These are phyloP conservation scores for Candida sonorensis DNA, from an alignment of 805 yeast species.

Conservation along the genomic window DNA sequence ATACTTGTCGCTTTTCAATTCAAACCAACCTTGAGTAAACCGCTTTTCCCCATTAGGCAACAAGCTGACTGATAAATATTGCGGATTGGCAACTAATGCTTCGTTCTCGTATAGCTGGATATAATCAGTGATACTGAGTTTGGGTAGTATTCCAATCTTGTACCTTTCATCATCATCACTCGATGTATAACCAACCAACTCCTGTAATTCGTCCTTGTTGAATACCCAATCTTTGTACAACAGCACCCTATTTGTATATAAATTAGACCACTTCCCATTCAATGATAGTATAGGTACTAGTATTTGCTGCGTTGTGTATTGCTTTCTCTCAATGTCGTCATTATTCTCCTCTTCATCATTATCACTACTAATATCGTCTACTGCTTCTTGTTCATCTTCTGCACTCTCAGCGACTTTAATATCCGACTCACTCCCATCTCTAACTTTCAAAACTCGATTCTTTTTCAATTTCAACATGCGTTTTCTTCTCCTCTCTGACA, in stretches of 20 bases:
- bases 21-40: conserved; percentile 13
- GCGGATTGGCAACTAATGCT: conserved; percentile 17
- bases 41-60: conserved; percentile 8
- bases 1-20: conserved; percentile 6
- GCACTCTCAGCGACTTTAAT: background rate
- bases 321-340: background rate
- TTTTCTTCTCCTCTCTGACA: background rate
- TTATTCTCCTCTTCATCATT: conserved; percentile 5
- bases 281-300: conserved; percentile 26
- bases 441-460: background rate
- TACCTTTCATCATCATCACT: too few relatives aligned
- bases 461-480: background rate
- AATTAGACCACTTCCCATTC: conserved; percentile 21
- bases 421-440: background rate
- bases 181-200: too few relatives aligned
- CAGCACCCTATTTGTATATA: conserved; percentile 23
- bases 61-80: conserved; percentile 15
- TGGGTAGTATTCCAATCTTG: conserved; percentile 8
- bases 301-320: conserved; percentile 22
- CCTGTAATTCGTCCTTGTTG: too few relatives aligned
- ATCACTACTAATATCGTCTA: background rate
- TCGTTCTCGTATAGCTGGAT: conserved; percentile 14
- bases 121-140: conserved; percentile 15
- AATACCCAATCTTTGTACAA: conserved; percentile 28
- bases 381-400: background rate